Base-by-base conservation (phyloP, 2,329 filamentous ascomycete genomes). In the Talaromyces funiculosus region DNA sequence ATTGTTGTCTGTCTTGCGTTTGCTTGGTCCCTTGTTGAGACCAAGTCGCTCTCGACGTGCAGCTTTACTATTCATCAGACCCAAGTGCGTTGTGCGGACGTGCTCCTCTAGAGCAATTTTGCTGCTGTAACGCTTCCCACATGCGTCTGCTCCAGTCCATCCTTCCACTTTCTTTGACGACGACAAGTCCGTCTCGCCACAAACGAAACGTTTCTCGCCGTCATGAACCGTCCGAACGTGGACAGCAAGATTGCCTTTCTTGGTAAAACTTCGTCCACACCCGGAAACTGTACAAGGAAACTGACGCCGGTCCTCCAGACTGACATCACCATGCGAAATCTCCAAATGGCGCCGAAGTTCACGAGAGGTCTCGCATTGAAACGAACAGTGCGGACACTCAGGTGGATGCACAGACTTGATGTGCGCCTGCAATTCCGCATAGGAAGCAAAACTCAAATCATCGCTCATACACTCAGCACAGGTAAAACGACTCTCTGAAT, bases 101-200 rank as follows among this genome's bases (percentile, higher is more conserved):
- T 97, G 93, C 65, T 94, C 89, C 72, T 93, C 89, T 0, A 97
- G 81, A 31, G 86, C 86, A 18, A 85, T 82, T 73, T 95, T 96
- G 63, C 88, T 89, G 61, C 84, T 84, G 69, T 95, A 94, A 37
- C 83, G 82, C 63, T 86, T 84, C 2, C 88, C 89, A 69, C 93
- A 97, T 16, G 88, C 90, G 9, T 81, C 75, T 22, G 81, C 82
- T 16, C 38, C 57, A 60, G 84, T 79, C 88, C 91, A 96, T 5
- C 74, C 78, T 9, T 77, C 74, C 1, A 94, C 76, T 47, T 84
- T 85, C 7, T 79, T 78, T n/a, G 78, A 81, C 4, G 76, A 72
- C 8, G 76, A 78, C 1, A 92, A 76, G 65, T 88, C 84, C 10
- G 86, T 82, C 53, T 86, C 76, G 16, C 90, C 90, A 69, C 93